Evolutionary conservation across 2,329 filamentous ascomycete species (phyloP), one percentile per base, ranked within the genome.

Genomic region (Venturia nashicola): DNA sequence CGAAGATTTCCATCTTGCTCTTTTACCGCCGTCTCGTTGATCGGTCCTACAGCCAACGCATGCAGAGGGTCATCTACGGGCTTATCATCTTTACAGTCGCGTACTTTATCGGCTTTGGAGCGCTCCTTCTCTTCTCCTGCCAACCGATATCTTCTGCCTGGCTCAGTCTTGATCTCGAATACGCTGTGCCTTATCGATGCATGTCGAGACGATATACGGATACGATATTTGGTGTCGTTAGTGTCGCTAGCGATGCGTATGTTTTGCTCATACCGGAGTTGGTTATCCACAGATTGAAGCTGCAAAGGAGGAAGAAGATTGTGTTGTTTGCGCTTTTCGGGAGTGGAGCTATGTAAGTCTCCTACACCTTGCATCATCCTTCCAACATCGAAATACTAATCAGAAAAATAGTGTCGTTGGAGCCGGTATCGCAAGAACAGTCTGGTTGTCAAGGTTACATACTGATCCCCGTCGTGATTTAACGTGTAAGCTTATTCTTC

Each of bases 91-190:
- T 72, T n/a, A 68, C 68, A 42, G 32, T 64, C 27, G 67, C 68
- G 27, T 68, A 71, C 36, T 67, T 61, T 3, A 65, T 70, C 18
- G 68, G 70, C 6, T 61, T 69, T 23, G 62, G 70, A 44, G 66
- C 66, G 62, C 69, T 71, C 60, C 64, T 67, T 7, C 66, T 72
- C 7, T 72, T 72, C 62, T 68, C 67, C 0, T 73, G 72, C 62
- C 67, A 66, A n/a, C 71, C 71, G 0, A 69, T 69, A 3, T 59
- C 70, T 27, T 69, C 71, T 11, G 75, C 74, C 61, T 76, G 74
- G 74, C 70, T 68, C 61, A 66, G 71, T 11, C 69, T 71, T 39
- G 64, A 72, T 62, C 51, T 68, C n/a, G 66, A 12, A 6, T 59
- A 63, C 40, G 46, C 40, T 12, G 34, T 32, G n/a, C 8, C 55